Evolutionary conservation across 139 green algal genomes (phyloP), one percentile per base, ranked within the genome.

Genomic region (Chlamydomonas sp.): DNA sequence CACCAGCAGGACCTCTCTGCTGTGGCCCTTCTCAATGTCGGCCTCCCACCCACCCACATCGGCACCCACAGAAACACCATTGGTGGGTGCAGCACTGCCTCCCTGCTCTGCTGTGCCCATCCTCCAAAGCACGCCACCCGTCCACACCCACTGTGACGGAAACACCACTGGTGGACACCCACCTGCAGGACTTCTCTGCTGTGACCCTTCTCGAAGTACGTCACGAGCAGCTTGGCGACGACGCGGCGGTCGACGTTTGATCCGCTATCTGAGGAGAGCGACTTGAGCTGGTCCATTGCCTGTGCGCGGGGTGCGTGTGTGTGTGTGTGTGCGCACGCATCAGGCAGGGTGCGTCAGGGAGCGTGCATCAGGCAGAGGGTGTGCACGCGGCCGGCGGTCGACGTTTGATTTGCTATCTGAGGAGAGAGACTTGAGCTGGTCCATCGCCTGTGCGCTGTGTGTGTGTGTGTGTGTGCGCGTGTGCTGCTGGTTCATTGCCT

Each of bases 151-250:
- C 54, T 63, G 13, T 6, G 10, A 62, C 28, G 61, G 16, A 65
- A 26, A 61, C 65, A 37, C 43, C 43, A 28, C 26, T 47, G 35
- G 22, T 69, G n/a, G 28, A 47, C 62, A 3, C 54, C 62, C 3
- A 3, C 31, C 48, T 34, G 22, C n/a, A 83, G 65, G 38, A 83
- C 77, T 36, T 86, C 81, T 29, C 67, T 71, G 57, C 36, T 70
- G 48, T 81, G 70, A 31, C 75, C 72, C 43, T 36, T 61, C 73
- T 90, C 75, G 64, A 90, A 86, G 73, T 83, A 90, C 16, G 84
- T 87, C n/a, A 83, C 59, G 63, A 90, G 77, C 69, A 90, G 77
- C 81, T 87, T 86, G 20, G 64, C 71, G 38, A 90, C 71, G 60
- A 90, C 83, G 35, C 79, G 72, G 47, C 82, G 78, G 69, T 90